Conservation (phyloP, 2,329 filamentous ascomycete species). For the Penicillium decumbens region DNA sequence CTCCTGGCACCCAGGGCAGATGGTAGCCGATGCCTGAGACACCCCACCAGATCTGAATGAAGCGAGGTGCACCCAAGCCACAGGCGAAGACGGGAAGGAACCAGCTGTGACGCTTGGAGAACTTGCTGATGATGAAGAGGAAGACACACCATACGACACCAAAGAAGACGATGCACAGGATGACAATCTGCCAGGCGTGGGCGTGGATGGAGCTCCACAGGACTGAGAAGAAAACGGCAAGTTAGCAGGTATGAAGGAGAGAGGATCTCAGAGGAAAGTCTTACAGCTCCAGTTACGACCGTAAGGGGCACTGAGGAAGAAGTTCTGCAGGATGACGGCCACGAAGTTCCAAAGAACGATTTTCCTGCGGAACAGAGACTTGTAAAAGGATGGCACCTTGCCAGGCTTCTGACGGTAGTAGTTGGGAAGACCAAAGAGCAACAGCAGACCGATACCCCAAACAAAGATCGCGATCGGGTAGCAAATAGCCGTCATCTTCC, state of each 20-base stretch:
- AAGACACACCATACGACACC: conserved; percentile 53
- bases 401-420: conserved; percentile 64
- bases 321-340: conserved; percentile 61
- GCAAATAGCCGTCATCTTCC: conserved; percentile 52
- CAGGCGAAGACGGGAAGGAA: conserved; percentile 64
- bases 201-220: conserved; percentile 57
- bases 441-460: conserved; percentile 52
- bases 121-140: conserved; percentile 48
- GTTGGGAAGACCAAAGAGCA: conserved; percentile 58
- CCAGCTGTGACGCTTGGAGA: conserved; percentile 60
- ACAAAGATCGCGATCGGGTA: conserved; percentile 55
- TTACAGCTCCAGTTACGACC: conserved; percentile 62
- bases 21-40: conserved; percentile 57
- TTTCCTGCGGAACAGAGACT: conserved; percentile 57
- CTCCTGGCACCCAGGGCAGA: conserved; percentile 56
- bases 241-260: not conserved
- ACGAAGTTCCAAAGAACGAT: conserved; percentile 65
- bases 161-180: conserved; percentile 48
- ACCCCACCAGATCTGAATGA: conserved; percentile 65
- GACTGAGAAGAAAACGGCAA: conserved; percentile 26
- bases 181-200: conserved; percentile 52
- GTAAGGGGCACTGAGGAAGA: conserved; percentile 62
- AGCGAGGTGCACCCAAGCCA: conserved; percentile 60
- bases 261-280: conserved; percentile 2
- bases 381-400: conserved; percentile 62